These are phyloP conservation scores for Wickerhamomyces chambardii DNA, from an alignment of 805 yeast species.

Conservation along the genomic window DNA sequence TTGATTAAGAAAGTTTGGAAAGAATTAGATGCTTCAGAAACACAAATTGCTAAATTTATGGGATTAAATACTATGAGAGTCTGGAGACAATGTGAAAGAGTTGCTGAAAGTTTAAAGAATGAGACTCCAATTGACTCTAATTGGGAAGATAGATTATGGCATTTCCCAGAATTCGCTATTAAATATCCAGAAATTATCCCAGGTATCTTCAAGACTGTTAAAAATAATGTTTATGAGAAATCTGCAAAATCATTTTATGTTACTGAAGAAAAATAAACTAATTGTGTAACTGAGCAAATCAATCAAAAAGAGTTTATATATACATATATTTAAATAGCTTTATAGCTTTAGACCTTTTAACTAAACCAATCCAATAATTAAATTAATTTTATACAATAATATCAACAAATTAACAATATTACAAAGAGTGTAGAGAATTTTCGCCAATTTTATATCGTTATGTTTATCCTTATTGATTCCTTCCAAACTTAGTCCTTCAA, in stretches of 20 bases:
- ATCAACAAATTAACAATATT: neutral
- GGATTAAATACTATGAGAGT: conserved; percentile 33
- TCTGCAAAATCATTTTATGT: too few species aligned
- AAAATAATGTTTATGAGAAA: conserved; percentile 1
- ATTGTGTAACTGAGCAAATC: too few species aligned
- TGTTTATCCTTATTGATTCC: neutral
- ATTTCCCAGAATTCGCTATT: conserved; percentile 23
- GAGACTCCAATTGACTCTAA: conserved; percentile 24
- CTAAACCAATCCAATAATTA: neutral
- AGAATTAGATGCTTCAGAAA: conserved; percentile 25
- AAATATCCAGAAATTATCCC: conserved; percentile 30
- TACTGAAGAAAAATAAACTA: too few species aligned
- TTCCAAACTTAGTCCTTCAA: neutral
- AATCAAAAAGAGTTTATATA: too few species aligned
- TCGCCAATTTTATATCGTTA: neutral
- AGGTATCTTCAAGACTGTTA: conserved; percentile 12
- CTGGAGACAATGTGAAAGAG: conserved; percentile 27
- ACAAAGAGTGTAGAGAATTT: neutral
- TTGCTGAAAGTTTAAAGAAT: conserved; percentile 13
- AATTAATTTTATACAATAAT: too few species aligned
- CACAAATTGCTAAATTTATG: conserved; percentile 26
- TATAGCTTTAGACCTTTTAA: too few species aligned
- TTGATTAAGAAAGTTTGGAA: conserved; percentile 20
- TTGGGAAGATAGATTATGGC: conserved; percentile 35
- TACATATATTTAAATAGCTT: too few species aligned